A percentile compares a stretch with the other conserved stretches of the same genome.
These are phyloP conservation scores for Ogataea zsoltii DNA, from an alignment of 805 yeast genomes.

Conservation along the genomic window DNA sequence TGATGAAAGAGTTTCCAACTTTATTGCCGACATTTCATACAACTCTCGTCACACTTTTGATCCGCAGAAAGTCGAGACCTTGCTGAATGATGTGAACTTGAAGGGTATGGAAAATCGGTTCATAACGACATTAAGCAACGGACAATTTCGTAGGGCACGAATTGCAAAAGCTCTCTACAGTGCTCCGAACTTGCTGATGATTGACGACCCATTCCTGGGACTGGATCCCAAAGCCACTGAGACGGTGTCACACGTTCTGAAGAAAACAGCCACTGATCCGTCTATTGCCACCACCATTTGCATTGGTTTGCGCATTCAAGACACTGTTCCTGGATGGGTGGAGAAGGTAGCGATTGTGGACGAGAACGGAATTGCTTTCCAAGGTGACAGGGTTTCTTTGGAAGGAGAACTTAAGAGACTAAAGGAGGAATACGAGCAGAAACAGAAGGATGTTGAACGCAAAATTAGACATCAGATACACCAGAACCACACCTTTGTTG, in stretches of 20 bases:
- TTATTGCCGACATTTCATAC: slow-evolving; percentile 58
- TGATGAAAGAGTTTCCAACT: slow-evolving; percentile 67
- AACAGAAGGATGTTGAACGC: slow-evolving; percentile 22
- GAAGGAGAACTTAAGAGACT: slow-evolving; percentile 22
- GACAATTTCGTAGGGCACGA: slow-evolving; percentile 90
- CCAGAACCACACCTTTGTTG: slow-evolving; percentile 10
- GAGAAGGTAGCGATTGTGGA: slow-evolving; percentile 67
- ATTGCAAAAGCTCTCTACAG: slow-evolving; percentile 71
- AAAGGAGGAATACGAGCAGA: slow-evolving; percentile 23
- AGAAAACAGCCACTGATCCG: slow-evolving; percentile 18
- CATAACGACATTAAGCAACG: slow-evolving; percentile 88
- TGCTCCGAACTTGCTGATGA: slow-evolving; percentile 63
- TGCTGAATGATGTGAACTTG: slow-evolving; percentile 55
- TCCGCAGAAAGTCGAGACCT: slow-evolving; percentile 37
- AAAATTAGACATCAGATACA: slow-evolving; percentile 15
- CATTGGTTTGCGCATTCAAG: slow-evolving; percentile 77
- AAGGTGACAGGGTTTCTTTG: slow-evolving; percentile 46
- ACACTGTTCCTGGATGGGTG: slow-evolving; percentile 77
- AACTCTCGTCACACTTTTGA: slow-evolving; percentile 40
- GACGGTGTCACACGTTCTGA: slow-evolving; percentile 57
- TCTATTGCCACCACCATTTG: slow-evolving; percentile 52
- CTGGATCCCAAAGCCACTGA: slow-evolving; percentile 74
- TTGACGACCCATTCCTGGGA: slow-evolving; percentile 94
- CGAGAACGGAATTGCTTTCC: slow-evolving; percentile 48
- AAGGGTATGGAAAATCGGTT: slow-evolving; percentile 64